A percentile compares a stretch with the other conserved stretches of the same genome.
Evolutionary conservation across 371 early-diverging fungal species (phyloP).

Genomic region (Funneliformis caledonium): DNA sequence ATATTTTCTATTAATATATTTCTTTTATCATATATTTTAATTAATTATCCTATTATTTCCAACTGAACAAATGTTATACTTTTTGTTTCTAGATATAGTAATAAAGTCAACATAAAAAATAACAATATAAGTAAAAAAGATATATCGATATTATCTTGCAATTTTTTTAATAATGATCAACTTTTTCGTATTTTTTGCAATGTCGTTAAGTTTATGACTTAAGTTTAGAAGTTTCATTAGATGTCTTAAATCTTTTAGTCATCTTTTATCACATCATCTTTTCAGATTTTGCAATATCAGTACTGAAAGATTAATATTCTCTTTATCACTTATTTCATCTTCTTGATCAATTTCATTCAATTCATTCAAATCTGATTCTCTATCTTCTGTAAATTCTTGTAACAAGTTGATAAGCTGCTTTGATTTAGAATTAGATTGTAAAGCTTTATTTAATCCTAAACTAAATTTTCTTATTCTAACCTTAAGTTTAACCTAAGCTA

Average conservation of each 20-base stretch:
- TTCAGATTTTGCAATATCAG: not conserved
- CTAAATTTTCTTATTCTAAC: too few species aligned
- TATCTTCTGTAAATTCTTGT: not conserved
- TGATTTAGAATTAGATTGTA: not conserved
- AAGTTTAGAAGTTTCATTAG: not conserved
- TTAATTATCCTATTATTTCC: too few species aligned
- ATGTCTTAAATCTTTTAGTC: not conserved
- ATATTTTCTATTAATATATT: too few species aligned
- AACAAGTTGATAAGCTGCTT: not conserved
- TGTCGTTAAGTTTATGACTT: not conserved
- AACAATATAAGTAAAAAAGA: too few species aligned
- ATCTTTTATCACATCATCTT: not conserved
- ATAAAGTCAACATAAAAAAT: too few species aligned
- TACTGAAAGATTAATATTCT: not conserved
- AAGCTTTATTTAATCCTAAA: too few species aligned
- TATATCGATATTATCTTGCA: not conserved
- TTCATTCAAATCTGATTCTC: too few species aligned
- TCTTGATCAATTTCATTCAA: not conserved
- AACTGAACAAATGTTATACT: too few species aligned
- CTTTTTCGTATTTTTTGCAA: not conserved
- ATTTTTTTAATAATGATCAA: not conserved
- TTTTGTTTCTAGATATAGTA: too few species aligned
- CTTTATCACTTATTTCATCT: not conserved
- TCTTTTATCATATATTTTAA: too few species aligned
- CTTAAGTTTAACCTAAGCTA: too few species aligned